Evolutionary conservation across 2,329 filamentous ascomycete species (phyloP), one percentile per base, ranked within the genome.

Genomic region (Pseudocercospora vitis): DNA sequence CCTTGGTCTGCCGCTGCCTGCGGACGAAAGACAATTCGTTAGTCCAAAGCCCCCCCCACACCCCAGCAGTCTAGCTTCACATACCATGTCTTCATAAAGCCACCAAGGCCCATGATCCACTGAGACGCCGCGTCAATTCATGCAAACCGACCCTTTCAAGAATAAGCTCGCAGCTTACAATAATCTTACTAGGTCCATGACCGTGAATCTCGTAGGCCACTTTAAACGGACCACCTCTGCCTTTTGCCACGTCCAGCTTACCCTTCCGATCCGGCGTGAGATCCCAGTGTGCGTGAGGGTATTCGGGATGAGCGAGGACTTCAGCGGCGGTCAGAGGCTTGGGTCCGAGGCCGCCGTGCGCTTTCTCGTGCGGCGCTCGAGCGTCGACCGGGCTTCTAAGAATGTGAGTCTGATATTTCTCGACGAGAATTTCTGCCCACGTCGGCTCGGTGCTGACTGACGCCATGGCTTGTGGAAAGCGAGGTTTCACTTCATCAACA

Each of bases 201-300:
- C 90, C 89, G 74, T 95, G 89, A 44, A 94, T 76, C 71, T 94
- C 88, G 79, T 88, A 95, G 49, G 82, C 78, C 48, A 95, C 83
- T 40, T 87, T 80, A 60, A 95, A 75, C 16, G 89, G 89, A 1
- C 88, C 89, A 58, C 89, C 87, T 63, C 88, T 81, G 31, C 75
- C 81, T 51, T 80, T 76, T n/a, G 86, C 89, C 23, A 89, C 88
- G 2, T 81, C 72, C 5, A 82, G 66, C 37, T 78, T 78, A 3
- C 85, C 89, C 46, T 79, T 77, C 33, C 77, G 76, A 44, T 83
- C 78, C 4, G 89, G 85, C 63, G 84, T 78, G 18, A 95, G 80
- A 23, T 81, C 76, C 86, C 86, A 91, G 70, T 84, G 76, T 1
- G 82, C 80, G 44, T 86, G 80, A 3, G 79, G 74, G 63, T 82